Evolutionary conservation across 2,329 filamentous ascomycete genomes (phyloP), one percentile per base, ranked within the genome.

Genomic region (Bisporella sp.): DNA sequence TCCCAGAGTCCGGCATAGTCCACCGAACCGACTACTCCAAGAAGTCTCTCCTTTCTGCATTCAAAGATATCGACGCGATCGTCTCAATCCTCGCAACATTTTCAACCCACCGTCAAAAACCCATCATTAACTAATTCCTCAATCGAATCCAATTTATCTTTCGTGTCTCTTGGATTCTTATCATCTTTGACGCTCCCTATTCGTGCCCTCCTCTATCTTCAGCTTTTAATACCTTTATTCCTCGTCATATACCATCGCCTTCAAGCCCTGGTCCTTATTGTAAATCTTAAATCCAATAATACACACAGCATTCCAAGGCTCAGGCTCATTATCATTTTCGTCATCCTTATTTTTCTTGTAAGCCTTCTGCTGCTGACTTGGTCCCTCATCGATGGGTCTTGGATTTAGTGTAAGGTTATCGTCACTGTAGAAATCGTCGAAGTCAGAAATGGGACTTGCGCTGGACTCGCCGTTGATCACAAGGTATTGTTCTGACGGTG

Each of bases 401-500:
- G 74, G 76, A 62, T 77, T 76, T 49, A 74, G 72, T 0, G 73
- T 71, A 64, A 78, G 74, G 57, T 83, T 78, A 55, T 82, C 79
- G 46, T 72, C 74, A 52, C 74, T 78, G 62, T 81, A 82, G 31
- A 81, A 69, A 55, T 75, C 71, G 56, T 82, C 78, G 71, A 74
- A 82, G 53, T 82, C 79, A 37, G 75, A 72, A 2, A 82, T 71
- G 0, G 80, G 80, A 5, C 77, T 80, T 43, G 81, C 79, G 0
- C 78, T 82, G 0, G 78, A 80, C 49, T 82, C 74, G 33, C 73
- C 73, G 5, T 75, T 74, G 0, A 75, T 76, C 13, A 48, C 53
- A 12, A 59, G 50, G 35, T 58, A 57, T 29, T 57, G 45, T 7
- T 47, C 45, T 13, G 70, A 51, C 71, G 70, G 45, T 28, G 64